Evolutionary conservation across 1,284 basidiomycete genomes (phyloP), one percentile per base, ranked within the genome.

Genomic region (Fomitopsis betulina): DNA sequence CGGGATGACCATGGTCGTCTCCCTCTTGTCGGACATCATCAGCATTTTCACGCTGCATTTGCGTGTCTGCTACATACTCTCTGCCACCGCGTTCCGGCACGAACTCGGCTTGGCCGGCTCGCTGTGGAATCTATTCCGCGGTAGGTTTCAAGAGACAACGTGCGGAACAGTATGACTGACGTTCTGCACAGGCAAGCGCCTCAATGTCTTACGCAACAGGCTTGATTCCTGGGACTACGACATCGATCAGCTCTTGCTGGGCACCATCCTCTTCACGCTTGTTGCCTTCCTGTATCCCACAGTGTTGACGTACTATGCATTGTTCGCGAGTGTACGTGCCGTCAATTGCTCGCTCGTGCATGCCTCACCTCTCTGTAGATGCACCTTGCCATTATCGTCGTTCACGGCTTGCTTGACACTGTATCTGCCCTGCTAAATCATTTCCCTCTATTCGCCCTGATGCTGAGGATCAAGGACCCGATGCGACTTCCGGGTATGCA

Each of bases 51-150:
- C 93, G 0, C 70, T 85, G 2, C 95, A 98, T 68, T 75, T 96
- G 5, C 82, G 84, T 50, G 59, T 89, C 0, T 89, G 88, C 65
- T 91, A 96, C 70, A 71, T 81, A 33, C 68, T 93, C 51, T 83
- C 89, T 5, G 79, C 84, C 1, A 67, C 74, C 0, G 80, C 92
- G 0, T 94, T 91, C 69, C 76, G 79, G 43, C 84, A 80, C 63
- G 84, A 88, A 68, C 75, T 90, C 38, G 75, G 74, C 19, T 81
- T 83, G 15, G 78, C 85, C 8, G 81, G 81, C 33, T 90, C 87
- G 0, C 75, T 98, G 15, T 98, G 93, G 85, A 94, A 95, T 68
- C 81, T 99, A n/a, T 99, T 98, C 70, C 81, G 94, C 72, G 96
- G 95, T 90, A 66, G 47, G 81, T 68, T n/a, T 45, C 42, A 30